phyloP scores from a whole-genome alignment of 169 alveolate genomes.

The Eimeria sp. region DNA sequence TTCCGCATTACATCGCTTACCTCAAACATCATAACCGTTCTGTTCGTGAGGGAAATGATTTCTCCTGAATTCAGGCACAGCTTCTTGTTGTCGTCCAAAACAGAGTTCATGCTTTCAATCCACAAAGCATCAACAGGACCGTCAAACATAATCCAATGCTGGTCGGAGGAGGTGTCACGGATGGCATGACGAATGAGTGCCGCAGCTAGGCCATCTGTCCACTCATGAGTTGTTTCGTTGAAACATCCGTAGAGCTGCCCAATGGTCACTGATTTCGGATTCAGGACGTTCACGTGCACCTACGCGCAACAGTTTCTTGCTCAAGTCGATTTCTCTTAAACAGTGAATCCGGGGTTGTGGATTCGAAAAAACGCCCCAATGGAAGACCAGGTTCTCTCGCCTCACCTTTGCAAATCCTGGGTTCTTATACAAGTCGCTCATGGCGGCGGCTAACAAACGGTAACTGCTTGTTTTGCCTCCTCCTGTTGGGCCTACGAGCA shows the following conservation, averaged over 20 bases:
- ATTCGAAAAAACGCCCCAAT: neutral
- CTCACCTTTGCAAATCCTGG: slow-evolving; percentile 71
- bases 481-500: slow-evolving; percentile 98
- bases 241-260: slow-evolving; percentile 95
- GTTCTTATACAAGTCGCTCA: slow-evolving; percentile 85
- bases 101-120: slow-evolving; percentile 98
- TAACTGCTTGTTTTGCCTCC: slow-evolving; percentile 97
- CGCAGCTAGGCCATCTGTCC: slow-evolving; percentile 96
- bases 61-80: slow-evolving; percentile 96
- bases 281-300: slow-evolving; percentile 91
- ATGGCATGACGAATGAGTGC: slow-evolving; percentile 91
- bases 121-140: slow-evolving; percentile 98
- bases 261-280: slow-evolving; percentile 94
- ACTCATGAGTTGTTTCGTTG: slow-evolving; percentile 94
- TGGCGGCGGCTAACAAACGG: slow-evolving; percentile 89
- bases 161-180: slow-evolving; percentile 88
- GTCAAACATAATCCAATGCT: slow-evolving; percentile 96
- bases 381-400: neutral
- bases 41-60: slow-evolving; percentile 95
- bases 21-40: slow-evolving; percentile 97
- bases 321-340: neutral
- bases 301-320: slow-evolving; percentile 85
- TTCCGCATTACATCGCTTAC: neutral
- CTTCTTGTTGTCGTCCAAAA: slow-evolving; percentile 98
- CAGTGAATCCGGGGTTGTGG: neutral